These are phyloP conservation scores for Blastomyces parvus DNA, from an alignment of 2,329 filamentous ascomycete genomes.

Conservation along the genomic window DNA sequence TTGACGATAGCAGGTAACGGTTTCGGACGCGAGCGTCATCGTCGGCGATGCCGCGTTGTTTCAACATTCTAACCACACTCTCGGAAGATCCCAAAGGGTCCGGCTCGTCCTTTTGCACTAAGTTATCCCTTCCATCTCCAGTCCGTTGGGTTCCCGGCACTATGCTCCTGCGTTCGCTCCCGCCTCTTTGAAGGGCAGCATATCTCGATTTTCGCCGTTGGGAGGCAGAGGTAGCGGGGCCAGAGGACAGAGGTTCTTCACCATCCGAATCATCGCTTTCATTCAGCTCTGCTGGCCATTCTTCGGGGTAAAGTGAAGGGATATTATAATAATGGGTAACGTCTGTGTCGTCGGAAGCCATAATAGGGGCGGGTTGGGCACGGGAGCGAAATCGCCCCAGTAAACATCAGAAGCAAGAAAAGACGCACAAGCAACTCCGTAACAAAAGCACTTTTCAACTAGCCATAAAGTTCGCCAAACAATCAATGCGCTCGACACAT, in stretches of 20 bases:
- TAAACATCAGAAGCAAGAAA: background rate
- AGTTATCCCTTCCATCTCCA: constrained; percentile 59
- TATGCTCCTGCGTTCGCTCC: constrained; percentile 57
- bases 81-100: constrained; percentile 83
- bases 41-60: constrained; percentile 64
- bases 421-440: background rate
- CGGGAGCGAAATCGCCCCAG: background rate
- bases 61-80: constrained; percentile 73
- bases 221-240: constrained; percentile 15
- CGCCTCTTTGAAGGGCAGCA: constrained; percentile 68
- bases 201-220: constrained; percentile 63
- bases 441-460: constrained; percentile 3
- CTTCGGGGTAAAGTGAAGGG: constrained; percentile 62
- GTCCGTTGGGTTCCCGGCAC: constrained; percentile 60
- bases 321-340: constrained; percentile 88
- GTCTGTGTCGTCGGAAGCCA: constrained; percentile 64
- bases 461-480: background rate
- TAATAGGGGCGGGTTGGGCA: constrained; percentile 23
- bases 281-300: constrained; percentile 80
- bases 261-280: constrained; percentile 58
- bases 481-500: background rate
- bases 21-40: constrained; percentile 76
- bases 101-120: constrained; percentile 83
- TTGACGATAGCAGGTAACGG: constrained; percentile 89
- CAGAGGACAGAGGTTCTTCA: constrained; percentile 19